These are phyloP conservation scores for Alternaria longipes DNA, from an alignment of 2,329 filamentous ascomycete species.

Conservation along the genomic window DNA sequence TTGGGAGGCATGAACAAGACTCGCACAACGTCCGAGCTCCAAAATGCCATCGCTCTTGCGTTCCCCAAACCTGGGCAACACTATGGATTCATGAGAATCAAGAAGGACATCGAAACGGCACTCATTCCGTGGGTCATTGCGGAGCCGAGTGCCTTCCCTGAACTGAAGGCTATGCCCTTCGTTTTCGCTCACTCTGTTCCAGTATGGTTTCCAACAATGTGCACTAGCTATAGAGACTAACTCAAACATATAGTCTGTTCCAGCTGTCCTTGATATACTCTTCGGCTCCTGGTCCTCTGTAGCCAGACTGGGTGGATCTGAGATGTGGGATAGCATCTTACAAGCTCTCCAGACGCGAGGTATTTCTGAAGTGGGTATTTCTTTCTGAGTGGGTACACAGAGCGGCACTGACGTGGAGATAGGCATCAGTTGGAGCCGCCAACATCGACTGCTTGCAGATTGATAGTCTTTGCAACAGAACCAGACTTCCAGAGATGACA, in stretches of 20 bases:
- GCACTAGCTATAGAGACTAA: not conserved
- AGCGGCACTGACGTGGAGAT: not conserved
- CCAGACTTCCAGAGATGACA: not conserved
- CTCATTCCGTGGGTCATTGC: conserved; percentile 23
- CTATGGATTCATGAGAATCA: not conserved
- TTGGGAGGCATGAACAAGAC: not conserved
- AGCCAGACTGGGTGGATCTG: not conserved
- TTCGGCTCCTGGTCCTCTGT: conserved; percentile 6
- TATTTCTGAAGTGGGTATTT: not conserved
- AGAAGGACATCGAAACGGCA: conserved; percentile 13
- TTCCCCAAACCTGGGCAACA: not conserved
- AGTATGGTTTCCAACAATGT: conserved; percentile 8
- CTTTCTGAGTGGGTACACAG: too few species aligned
- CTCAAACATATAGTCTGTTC: not conserved
- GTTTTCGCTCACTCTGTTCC: conserved; percentile 24
- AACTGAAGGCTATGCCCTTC: conserved; percentile 11
- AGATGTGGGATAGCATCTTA: not conserved
- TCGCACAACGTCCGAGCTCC: not conserved
- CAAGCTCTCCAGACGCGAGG: not conserved
- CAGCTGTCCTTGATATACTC: not conserved
- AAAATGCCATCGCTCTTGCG: not conserved
- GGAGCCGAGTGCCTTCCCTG: conserved; percentile 11
- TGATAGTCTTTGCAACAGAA: not conserved
- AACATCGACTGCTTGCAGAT: conserved; percentile 2
- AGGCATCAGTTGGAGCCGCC: not conserved